Base-by-base conservation (phyloP, 2,329 filamentous ascomycete genomes). In the Scedosporium boydii region DNA sequence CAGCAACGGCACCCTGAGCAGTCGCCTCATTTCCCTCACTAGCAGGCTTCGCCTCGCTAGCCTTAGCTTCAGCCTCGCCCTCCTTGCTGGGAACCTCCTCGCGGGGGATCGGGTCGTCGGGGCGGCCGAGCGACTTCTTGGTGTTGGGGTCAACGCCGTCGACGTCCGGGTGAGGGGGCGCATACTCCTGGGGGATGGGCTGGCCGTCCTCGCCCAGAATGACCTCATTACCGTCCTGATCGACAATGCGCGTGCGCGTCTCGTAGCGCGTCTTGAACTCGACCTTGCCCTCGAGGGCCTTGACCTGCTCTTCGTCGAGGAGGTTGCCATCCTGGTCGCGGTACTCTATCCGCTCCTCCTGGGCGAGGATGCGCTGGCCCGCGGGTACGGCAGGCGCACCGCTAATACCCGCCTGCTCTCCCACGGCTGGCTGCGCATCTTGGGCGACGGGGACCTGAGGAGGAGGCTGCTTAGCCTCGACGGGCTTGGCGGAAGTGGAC, bases 201-300 rank as follows among this genome's bases (percentile, higher is more conserved):
- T 74, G 72, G 14, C 77, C 76, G 41, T 74, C 68, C 10, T 73
- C 72, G 46, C 56, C 53, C 12, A 62, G 38, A 14, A 46, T 21
- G n/a, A 96, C 76, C 71, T 96, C 90, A 67, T 93, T 91, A 64
- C 93, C 95, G 53, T 86, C 74, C 60, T 84, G 84, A 74, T 96
- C 91, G 48, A 96, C 81, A 62, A 98, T 76, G 63, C 91, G 87
- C 7, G 92, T 97, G 66, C 90, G 85, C n/a, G 93, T 97, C 80
- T 98, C 93, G 73, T 97, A 97, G 67, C 88, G 89, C 12, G 95
- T 98, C 78, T 96, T 87, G 78, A 99, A 97, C 70, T 91, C 91
- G 64, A 98, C 93, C 76, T 96, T 96, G 70, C 93, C 95, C 74
- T 93, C 85, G 38, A 99, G 84, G 21, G 84, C 85, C 70, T 89